phyloP scores from a whole-genome alignment of 2,329 filamentous ascomycete genomes.

The Fusarium neocosmosporiellum region DNA sequence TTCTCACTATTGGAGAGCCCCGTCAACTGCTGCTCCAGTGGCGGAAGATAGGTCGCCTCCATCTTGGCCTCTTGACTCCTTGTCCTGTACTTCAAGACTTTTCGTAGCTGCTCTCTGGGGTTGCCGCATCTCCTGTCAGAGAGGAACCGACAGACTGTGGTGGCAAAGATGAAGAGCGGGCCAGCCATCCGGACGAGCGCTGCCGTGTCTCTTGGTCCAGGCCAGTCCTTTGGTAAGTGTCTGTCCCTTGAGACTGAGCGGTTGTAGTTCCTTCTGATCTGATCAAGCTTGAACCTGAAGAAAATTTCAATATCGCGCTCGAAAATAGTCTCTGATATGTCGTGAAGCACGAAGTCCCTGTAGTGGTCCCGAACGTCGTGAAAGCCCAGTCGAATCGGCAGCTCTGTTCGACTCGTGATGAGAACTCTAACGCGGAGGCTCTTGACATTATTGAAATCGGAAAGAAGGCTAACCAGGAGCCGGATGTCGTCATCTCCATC shows the following conservation, averaged over 20 bases:
- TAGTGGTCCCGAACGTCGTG: constrained; percentile 33
- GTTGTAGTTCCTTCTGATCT: neutral
- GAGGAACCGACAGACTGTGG: constrained; percentile 47
- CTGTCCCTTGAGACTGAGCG: neutral
- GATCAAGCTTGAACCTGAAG: neutral
- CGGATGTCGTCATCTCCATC: constrained; percentile 1
- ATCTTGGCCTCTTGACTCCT: constrained; percentile 8
- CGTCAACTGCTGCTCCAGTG: constrained; percentile 12
- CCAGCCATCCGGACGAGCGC: constrained; percentile 42
- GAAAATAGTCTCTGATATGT: constrained; percentile 45
- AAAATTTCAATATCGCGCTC: constrained; percentile 49
- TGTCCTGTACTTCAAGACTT: constrained; percentile 36
- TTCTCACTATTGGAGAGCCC: neutral
- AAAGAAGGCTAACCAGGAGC: neutral
- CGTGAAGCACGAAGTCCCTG: constrained; percentile 48
- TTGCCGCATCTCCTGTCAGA: constrained; percentile 24
- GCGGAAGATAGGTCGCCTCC: constrained; percentile 26
- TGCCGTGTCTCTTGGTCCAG: neutral
- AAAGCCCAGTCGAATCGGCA: constrained; percentile 53
- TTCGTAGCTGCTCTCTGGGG: constrained; percentile 37
- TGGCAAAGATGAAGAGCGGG: constrained; percentile 51
- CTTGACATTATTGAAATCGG: constrained; percentile 8
- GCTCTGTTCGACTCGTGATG: constrained; percentile 56
- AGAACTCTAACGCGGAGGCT: constrained; percentile 44
- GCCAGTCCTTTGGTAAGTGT: constrained; percentile 20